phyloP scores from a whole-genome alignment of 495 filamentous ascomycete species.

The Xylaria castorea region DNA sequence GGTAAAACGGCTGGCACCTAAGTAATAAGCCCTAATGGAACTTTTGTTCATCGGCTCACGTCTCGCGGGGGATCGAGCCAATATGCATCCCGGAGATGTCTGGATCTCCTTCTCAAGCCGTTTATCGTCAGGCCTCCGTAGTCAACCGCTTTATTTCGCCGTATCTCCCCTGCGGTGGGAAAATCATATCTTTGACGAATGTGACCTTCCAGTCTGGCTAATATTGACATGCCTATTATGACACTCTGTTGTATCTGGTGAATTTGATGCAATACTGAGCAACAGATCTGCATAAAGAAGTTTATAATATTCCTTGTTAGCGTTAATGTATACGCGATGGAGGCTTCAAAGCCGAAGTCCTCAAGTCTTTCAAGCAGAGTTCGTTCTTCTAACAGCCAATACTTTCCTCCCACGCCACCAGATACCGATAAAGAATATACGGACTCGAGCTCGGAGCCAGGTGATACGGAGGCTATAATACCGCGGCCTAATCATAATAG shows the following conservation, averaged over 20 bases:
- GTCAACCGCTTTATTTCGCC: neutral
- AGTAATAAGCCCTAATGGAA: neutral
- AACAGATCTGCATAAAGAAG: neutral
- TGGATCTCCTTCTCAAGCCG: neutral
- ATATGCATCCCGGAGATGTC: constrained; percentile 20
- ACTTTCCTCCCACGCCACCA: constrained; percentile 25
- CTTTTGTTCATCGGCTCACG: neutral
- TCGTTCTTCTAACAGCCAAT: neutral
- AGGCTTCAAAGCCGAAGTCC: neutral
- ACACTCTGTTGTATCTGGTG: neutral
- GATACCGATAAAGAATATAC: constrained; percentile 23
- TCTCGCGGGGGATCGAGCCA: constrained; percentile 8
- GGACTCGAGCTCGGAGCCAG: constrained; percentile 10
- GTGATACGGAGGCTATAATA: constrained; percentile 15
- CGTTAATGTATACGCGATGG: constrained; percentile 4
- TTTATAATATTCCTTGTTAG: neutral
- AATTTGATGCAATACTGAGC: neutral
- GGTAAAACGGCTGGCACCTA: neutral
- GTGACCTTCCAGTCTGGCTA: neutral
- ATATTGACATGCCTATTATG: neutral
- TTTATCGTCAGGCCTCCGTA: neutral
- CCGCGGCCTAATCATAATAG: neutral
- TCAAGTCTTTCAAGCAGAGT: neutral
- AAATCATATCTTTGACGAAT: neutral
- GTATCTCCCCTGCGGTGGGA: neutral